Evolutionary conservation across 768 basidiomycete genomes (phyloP).

Genomic region (Strobilomyces echinocephalus): DNA sequence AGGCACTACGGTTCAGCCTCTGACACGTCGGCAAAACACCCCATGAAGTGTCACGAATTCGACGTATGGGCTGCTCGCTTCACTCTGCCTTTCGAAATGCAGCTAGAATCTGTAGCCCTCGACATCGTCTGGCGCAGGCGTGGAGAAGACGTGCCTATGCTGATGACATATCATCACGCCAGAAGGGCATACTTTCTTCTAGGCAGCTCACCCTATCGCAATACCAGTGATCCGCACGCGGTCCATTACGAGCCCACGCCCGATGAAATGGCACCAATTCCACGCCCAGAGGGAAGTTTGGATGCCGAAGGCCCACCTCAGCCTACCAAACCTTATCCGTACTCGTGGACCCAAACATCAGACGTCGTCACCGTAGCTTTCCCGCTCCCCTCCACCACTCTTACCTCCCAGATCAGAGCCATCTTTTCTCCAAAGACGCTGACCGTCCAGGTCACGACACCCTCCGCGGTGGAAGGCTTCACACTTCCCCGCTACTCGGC

Average conservation of each 20-base stretch:
- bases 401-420: constrained; percentile 61
- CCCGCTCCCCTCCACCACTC: constrained; percentile 69
- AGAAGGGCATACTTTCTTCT: constrained; percentile 50
- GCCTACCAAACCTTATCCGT: constrained; percentile 62
- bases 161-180: constrained; percentile 43
- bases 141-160: constrained; percentile 67
- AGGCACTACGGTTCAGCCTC: constrained; percentile 38
- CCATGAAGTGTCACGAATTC: constrained; percentile 42
- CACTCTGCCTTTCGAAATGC: constrained; percentile 37
- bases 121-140: constrained; percentile 66
- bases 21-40: constrained; percentile 14
- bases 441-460: constrained; percentile 53
- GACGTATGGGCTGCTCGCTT: constrained; percentile 64
- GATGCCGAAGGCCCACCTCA: constrained; percentile 33
- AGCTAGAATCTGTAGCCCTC: constrained; percentile 34
- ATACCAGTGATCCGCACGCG: constrained; percentile 30
- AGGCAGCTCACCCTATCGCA: constrained; percentile 53
- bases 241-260: constrained; percentile 51
- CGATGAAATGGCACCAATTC: constrained; percentile 68
- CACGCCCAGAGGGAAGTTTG: constrained; percentile 54
- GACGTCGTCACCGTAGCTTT: constrained; percentile 83
- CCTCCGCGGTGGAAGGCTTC: constrained; percentile 27
- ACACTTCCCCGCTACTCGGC: constrained; percentile 56
- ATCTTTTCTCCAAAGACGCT: constrained; percentile 61
- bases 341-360: constrained; percentile 88